These are phyloP conservation scores for Dinochytrium kinnereticum DNA, from an alignment of 371 early-diverging fungal genomes.

Conservation along the genomic window DNA sequence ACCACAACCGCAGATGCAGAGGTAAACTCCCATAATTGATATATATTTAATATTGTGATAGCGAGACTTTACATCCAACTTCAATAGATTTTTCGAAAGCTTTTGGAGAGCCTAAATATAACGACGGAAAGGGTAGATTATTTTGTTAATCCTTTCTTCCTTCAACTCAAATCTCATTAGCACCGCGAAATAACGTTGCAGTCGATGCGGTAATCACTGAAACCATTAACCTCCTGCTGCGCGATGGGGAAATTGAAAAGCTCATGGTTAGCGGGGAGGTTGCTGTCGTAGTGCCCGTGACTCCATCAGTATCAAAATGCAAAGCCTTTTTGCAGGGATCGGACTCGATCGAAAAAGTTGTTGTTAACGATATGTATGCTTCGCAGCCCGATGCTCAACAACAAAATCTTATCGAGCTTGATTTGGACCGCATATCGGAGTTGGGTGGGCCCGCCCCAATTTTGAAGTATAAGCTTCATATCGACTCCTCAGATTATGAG, in stretches of 20 bases:
- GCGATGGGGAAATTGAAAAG: conserved; percentile 44
- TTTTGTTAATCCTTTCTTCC: not conserved
- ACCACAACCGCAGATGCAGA: too few species aligned
- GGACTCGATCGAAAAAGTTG: conserved; percentile 33
- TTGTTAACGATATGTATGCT: conserved; percentile 41
- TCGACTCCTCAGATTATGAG: conserved; percentile 29
- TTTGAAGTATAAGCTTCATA: conserved; percentile 45
- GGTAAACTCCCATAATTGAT: too few species aligned
- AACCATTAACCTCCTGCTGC: conserved; percentile 45
- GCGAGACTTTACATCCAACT: too few species aligned
- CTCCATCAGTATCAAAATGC: conserved; percentile 6
- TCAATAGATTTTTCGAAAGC: too few species aligned
- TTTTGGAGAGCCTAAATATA: too few species aligned
- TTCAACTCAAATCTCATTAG: not conserved
- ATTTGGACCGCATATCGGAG: conserved; percentile 23
- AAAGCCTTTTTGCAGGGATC: conserved; percentile 19
- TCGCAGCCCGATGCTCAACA: conserved; percentile 16
- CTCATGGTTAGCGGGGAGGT: conserved; percentile 48
- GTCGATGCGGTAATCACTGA: conserved; percentile 35
- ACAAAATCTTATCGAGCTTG: conserved; percentile 28
- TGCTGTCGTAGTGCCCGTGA: conserved; percentile 18
- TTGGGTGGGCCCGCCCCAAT: conserved; percentile 17
- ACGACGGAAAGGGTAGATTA: not conserved
- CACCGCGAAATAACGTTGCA: not conserved
- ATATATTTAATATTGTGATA: too few species aligned